Base-by-base conservation (phyloP, 495 filamentous ascomycete species). In the Pseudomonodictys pantanalensis region DNA sequence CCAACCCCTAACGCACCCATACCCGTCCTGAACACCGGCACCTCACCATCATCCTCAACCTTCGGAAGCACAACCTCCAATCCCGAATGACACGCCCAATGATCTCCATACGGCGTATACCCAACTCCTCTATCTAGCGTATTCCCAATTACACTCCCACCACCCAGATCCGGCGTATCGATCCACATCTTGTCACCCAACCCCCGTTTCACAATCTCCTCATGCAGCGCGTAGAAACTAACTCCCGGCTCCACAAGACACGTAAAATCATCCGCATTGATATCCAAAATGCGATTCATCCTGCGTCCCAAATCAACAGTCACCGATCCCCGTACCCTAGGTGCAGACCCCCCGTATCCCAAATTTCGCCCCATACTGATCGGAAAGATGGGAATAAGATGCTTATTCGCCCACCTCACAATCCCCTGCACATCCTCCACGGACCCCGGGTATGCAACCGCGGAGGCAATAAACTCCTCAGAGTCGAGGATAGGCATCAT, bases 141-240 rank as follows among this genome's bases (percentile, higher is more conserved):
- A 72, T 85, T 83, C 23, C 82, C 81, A 18, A 83, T 44, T 1
- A 83, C 77, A 15, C 78, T 81, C 3, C 81, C 82, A 67, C 82
- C 79, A 39, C 80, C 81, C n/a, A 85, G 66, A 49, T 77, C 78
- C 3, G 82, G 80, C 2, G 73, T 76, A 60, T 78, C 79, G 2
- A 77, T 75, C 80, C 80, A 83, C 4, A 83, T 69, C 45, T 77
- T 78, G 41, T 63, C 60, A 48, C 77, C 73, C 35, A 62, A 22
- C n/a, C 73, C 75, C 5, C 76, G 56, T 28, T 70, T 72, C 30
- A 76, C 72, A 49, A 81, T 76, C 58, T 80, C 75, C 18, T 77
- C 71, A 55, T 83, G 80, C 20, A 84, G 66, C 20, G 78, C 77
- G 25, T 74, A 78, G 47, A 79, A 85, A 0, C 78, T 77, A 3